Conservation (phyloP, 1,139 yeast species). For the Meyerozyma athensensis region DNA sequence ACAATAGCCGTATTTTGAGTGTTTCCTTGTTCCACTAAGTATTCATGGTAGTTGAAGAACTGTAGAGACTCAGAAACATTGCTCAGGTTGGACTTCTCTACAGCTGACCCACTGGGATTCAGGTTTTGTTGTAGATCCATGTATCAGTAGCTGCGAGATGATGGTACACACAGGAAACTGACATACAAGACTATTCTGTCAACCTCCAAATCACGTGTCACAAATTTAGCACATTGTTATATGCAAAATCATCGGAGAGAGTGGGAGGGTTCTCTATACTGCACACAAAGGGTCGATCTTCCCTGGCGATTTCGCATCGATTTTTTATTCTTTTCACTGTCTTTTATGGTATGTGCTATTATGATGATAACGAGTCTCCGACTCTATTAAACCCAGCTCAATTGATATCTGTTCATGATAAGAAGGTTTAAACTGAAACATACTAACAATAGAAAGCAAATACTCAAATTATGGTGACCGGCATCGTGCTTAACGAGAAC, state of each 20-base stretch:
- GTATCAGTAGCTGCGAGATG: too few relatives aligned
- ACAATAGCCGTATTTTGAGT: slow-evolving; percentile 32
- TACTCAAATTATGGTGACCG: background rate
- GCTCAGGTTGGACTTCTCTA: background rate
- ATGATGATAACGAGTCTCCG: slow-evolving; percentile 44
- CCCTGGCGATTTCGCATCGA: background rate
- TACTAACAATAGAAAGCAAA: slow-evolving; percentile 4
- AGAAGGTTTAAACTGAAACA: slow-evolving; percentile 35
- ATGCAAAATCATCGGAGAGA: too few relatives aligned
- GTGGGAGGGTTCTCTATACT: too few relatives aligned
- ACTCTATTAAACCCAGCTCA: slow-evolving; percentile 47
- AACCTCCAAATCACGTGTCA: too few relatives aligned
- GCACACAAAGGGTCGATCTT: too few relatives aligned
- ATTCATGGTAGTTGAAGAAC: slow-evolving; percentile 69
- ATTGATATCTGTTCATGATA: slow-evolving; percentile 51
- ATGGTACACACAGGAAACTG: too few relatives aligned
- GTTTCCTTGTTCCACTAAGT: slow-evolving; percentile 31
- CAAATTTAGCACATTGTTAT: too few relatives aligned
- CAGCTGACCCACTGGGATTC: background rate
- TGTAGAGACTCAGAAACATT: slow-evolving; percentile 14
- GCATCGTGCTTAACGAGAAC: background rate
- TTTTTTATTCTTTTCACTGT: background rate
- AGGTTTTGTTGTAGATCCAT: background rate
- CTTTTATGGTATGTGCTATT: slow-evolving; percentile 9
- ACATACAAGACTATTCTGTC: too few relatives aligned